Conservation (phyloP, 495 filamentous ascomycete genomes). For the Aspergillus hancockii region DNA sequence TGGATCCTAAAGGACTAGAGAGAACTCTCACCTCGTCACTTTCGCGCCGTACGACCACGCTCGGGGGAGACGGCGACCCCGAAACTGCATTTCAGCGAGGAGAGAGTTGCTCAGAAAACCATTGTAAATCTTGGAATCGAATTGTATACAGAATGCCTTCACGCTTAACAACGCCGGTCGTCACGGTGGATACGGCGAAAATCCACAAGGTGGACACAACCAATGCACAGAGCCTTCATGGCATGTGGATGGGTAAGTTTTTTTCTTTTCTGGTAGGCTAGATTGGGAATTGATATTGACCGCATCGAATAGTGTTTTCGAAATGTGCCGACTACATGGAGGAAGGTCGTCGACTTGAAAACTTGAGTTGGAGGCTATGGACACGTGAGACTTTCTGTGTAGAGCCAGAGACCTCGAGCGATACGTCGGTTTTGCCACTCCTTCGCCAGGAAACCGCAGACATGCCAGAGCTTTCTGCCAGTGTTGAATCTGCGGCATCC, state of each 20-base stretch:
- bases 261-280: not conserved
- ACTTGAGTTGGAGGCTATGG: slow-evolving; percentile 95
- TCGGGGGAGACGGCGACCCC: slow-evolving; percentile 56
- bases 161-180: slow-evolving; percentile 67
- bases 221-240: slow-evolving; percentile 90
- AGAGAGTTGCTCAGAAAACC: slow-evolving; percentile 12
- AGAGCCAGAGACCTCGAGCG: slow-evolving; percentile 59
- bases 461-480: slow-evolving; percentile 85
- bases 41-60: slow-evolving; percentile 53
- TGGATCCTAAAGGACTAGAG: slow-evolving; percentile 20
- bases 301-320: slow-evolving; percentile 71
- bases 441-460: slow-evolving; percentile 53
- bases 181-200: slow-evolving; percentile 80
- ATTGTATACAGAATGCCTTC: slow-evolving; percentile 54
- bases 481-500: slow-evolving; percentile 80
- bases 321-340: slow-evolving; percentile 94
- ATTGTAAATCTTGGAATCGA: slow-evolving; percentile 17
- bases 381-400: slow-evolving; percentile 96
- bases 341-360: slow-evolving; percentile 88
- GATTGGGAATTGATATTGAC: slow-evolving; percentile 9
- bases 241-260: slow-evolving; percentile 93
- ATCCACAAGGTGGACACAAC: slow-evolving; percentile 93
- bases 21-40: slow-evolving; percentile 27
- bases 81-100: slow-evolving; percentile 30
- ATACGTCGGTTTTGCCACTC: slow-evolving; percentile 44